A percentile compares a stretch with the other conserved stretches of the same genome.
Conservation (phyloP, 805 yeast species). For the Metschnikowia rubicola region DNA sequence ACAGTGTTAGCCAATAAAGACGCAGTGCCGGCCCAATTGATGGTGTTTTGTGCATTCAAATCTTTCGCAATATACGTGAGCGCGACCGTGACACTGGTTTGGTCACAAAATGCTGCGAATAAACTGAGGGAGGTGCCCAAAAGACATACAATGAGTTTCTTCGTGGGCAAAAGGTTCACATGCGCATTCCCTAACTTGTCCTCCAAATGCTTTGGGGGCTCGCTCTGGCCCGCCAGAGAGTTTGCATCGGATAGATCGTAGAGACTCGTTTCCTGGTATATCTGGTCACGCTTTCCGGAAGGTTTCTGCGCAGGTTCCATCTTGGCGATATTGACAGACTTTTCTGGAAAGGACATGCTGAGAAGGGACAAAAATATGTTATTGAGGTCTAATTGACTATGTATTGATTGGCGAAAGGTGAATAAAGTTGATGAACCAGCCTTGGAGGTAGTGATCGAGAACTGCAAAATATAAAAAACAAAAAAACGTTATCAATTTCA, state of each 20-base stretch:
- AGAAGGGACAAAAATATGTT: too few relatives aligned
- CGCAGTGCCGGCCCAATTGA: constrained; percentile 72
- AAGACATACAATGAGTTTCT: constrained; percentile 36
- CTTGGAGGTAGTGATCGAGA: background rate
- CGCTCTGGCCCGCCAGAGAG: constrained; percentile 5
- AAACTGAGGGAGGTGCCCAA: constrained; percentile 37
- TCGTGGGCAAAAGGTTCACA: constrained; percentile 37
- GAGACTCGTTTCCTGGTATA: constrained; percentile 1
- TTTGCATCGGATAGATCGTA: constrained; percentile 6
- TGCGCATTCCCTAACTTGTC: constrained; percentile 41
- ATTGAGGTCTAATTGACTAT: too few relatives aligned
- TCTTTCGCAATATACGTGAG: constrained; percentile 48
- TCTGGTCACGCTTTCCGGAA: constrained; percentile 1
- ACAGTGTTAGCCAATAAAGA: constrained; percentile 67
- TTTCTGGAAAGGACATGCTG: background rate
- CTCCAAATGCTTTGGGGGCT: constrained; percentile 9
- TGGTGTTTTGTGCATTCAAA: constrained; percentile 43
- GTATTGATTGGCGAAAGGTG: too few relatives aligned
- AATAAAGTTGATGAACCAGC: too few relatives aligned
- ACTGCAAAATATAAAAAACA: background rate
- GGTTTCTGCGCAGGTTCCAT: background rate
- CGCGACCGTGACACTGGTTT: constrained; percentile 47
- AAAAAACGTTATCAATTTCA: background rate
- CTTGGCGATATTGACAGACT: background rate
- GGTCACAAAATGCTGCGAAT: constrained; percentile 46